phyloP scores from a whole-genome alignment of 1,284 basidiomycete species.

The Gomphus sp. region DNA sequence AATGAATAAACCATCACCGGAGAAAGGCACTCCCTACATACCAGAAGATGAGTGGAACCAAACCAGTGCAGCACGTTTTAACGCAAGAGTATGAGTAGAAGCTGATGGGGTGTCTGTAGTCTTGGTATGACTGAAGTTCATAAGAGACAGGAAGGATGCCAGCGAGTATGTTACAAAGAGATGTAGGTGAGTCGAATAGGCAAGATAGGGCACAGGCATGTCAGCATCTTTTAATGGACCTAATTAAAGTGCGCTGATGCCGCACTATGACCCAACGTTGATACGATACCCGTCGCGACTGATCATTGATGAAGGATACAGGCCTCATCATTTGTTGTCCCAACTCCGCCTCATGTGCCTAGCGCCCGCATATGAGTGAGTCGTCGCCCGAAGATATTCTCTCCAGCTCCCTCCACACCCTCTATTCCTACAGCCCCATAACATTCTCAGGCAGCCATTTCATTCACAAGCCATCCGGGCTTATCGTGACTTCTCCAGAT shows the following conservation, averaged over 20 bases:
- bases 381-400: constrained; percentile 50
- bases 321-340: too few relatives aligned
- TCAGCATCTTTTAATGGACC: neutral
- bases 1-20: too few relatives aligned
- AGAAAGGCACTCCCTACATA: neutral
- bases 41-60: neutral
- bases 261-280: neutral
- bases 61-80: neutral
- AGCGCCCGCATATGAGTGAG: neutral
- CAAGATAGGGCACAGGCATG: neutral
- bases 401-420: constrained; percentile 44
- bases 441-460: constrained; percentile 43
- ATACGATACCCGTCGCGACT: neutral
- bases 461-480: constrained; percentile 24
- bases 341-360: neutral
- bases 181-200: neutral
- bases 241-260: neutral
- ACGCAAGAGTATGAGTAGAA: neutral
- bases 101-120: too few relatives aligned
- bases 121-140: neutral
- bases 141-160: neutral
- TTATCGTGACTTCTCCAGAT: constrained; percentile 48
- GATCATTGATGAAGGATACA: too few relatives aligned
- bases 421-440: constrained; percentile 55
- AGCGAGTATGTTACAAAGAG: neutral